These are phyloP conservation scores for Peziza echinospora DNA, from an alignment of 495 filamentous ascomycete genomes.

Conservation along the genomic window DNA sequence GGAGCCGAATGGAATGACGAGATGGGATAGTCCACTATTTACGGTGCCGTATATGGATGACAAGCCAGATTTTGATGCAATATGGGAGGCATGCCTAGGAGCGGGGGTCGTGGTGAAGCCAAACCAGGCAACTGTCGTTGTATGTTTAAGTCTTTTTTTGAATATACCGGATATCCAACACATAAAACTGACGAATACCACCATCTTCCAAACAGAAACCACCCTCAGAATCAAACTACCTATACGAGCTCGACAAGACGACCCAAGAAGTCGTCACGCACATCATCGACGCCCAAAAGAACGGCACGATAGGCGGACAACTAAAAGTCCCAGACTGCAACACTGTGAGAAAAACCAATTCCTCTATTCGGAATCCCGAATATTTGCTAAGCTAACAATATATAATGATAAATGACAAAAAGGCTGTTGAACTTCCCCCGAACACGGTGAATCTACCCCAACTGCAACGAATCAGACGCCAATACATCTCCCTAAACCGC, in stretches of 20 bases:
- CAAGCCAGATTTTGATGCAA: constrained; percentile 32
- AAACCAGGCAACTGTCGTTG: constrained; percentile 60
- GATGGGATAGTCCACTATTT: constrained; percentile 91
- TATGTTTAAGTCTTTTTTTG: constrained; percentile 16
- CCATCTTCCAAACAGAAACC: too few species aligned
- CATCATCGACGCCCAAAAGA: constrained; percentile 45
- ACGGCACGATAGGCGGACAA: constrained; percentile 30
- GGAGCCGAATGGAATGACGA: constrained; percentile 81
- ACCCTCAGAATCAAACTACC: constrained; percentile 48
- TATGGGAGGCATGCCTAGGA: constrained; percentile 62
- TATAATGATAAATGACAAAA: constrained; percentile 12
- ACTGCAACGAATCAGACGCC: constrained; percentile 61
- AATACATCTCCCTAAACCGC: constrained; percentile 66
- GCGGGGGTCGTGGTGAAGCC: constrained; percentile 39
- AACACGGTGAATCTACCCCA: constrained; percentile 45
- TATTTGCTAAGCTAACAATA: background rate
- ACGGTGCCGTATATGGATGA: constrained; percentile 65
- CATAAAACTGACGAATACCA: background rate
- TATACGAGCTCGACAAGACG: constrained; percentile 65
- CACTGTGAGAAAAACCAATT: constrained; percentile 9
- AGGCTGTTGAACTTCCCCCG: constrained; percentile 34
- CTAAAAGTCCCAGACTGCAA: constrained; percentile 23
- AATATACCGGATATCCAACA: background rate
- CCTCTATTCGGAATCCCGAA: constrained; percentile 4
- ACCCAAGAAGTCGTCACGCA: constrained; percentile 61